Evolutionary conservation across 1,139 yeast species (phyloP), one percentile per base, ranked within the genome.

Genomic region (Yamadazyma sp.): DNA sequence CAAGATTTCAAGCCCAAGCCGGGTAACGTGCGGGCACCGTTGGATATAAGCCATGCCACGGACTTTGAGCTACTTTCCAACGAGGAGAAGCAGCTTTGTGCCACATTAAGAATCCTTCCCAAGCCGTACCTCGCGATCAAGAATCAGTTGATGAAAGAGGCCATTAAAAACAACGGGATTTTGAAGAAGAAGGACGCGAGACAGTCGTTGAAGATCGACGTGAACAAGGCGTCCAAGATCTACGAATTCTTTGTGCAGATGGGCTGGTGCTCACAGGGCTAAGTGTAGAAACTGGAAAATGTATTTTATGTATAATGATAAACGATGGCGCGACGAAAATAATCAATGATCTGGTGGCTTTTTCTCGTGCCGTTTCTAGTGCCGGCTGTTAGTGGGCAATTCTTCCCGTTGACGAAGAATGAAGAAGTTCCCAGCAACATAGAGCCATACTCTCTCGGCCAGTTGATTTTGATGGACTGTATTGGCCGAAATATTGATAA

Each of bases 101-200:
- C 90, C 4, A 86, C 82, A 35, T 70, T 92, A 45, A 79, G 95
- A 47, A 83, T 94, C 10, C 64, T 86, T 44, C 98, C 99, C 10
- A 92, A 92, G 57, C 96, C 97, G 2, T 92, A 90, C 56, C 67
- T 94, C 47, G 96, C 95, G 2, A 87, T 92, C 47, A 92, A 92
- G 57, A 95, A 88, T 57, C 82, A 89, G n/a, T 64, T 92, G 41
- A 88, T 92, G 71, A 78, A 94, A 51, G 97, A 90, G 56, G 80
- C 95, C 21, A 69, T 90, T 28, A 80, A 87, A 48, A 83, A 86
- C 32, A 95, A 95, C 33, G 97, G 97, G 7, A 64, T 76, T 5
- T 62, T 92, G 54, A 86, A 86, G 64, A 84, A 86, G 63, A 84
- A 86, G 54, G 84, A 86, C 32, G 94, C 95, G 7, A 74, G 90